Conservation (phyloP, 148 eudicot genomes). For the Salicornia ramosissima region DNA sequence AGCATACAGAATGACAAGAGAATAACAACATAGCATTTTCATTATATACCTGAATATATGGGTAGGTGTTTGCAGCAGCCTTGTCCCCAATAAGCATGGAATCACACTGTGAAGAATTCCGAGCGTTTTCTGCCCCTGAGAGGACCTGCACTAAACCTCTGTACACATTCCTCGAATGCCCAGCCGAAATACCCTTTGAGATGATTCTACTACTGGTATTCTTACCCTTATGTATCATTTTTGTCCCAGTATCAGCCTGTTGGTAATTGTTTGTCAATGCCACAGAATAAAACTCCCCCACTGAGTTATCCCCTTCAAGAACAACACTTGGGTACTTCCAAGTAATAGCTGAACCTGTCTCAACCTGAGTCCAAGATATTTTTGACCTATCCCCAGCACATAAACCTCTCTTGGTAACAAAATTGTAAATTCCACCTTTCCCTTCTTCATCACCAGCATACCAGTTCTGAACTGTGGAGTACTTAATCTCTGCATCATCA, state of each 20-base stretch:
- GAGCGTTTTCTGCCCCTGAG: slow-evolving; percentile 75
- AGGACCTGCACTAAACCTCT: slow-evolving; percentile 89
- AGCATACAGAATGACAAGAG: not conserved
- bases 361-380: slow-evolving; percentile 98
- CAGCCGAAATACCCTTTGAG: slow-evolving; percentile 94
- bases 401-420: slow-evolving; percentile 93
- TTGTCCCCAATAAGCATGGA: slow-evolving; percentile 92
- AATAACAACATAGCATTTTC: not conserved
- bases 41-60: slow-evolving; percentile 72
- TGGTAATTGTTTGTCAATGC: slow-evolving; percentile 87
- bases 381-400: slow-evolving; percentile 75
- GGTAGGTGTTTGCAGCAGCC: slow-evolving; percentile 94
- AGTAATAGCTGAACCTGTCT: slow-evolving; percentile 96
- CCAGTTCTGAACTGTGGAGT: slow-evolving; percentile 93
- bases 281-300: slow-evolving; percentile 95
- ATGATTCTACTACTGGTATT: slow-evolving; percentile 85
- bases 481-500: slow-evolving; percentile 73
- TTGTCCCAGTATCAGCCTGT: slow-evolving; percentile 93
- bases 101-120: slow-evolving; percentile 89
- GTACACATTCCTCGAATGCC: slow-evolving; percentile 74
- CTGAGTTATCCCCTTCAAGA: slow-evolving; percentile 83
- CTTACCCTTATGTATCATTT: slow-evolving; percentile 97
- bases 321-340: slow-evolving; percentile 98
- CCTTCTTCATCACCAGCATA: slow-evolving; percentile 93
- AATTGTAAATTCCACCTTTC: slow-evolving; percentile 77